phyloP scores from a whole-genome alignment of 2,329 filamentous ascomycete species.

The Fusarium mangiferae region DNA sequence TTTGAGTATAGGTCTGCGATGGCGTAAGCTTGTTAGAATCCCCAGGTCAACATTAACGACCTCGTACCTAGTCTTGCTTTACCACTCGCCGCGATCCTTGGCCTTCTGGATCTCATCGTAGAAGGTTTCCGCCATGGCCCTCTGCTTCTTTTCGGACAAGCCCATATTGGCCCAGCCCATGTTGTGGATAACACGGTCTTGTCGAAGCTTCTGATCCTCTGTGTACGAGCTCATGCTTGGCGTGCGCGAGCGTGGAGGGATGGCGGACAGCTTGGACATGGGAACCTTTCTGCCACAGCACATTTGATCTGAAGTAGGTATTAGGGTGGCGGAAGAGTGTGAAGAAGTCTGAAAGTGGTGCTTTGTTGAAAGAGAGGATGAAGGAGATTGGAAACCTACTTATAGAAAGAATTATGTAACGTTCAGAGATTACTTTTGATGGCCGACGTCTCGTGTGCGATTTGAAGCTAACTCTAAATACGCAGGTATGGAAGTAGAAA shows the following conservation, averaged over 20 bases:
- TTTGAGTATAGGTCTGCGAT: no score
- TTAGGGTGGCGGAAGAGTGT: fast-evolving
- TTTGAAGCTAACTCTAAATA: fast-evolving
- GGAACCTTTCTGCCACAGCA: no score
- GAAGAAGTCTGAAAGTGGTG: no score
- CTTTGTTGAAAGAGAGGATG: fast-evolving
- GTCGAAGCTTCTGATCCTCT: background rate
- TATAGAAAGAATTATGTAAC: fast-evolving
- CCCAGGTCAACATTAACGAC: fast-evolving
- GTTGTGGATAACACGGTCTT: background rate
- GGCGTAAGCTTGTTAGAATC: no score
- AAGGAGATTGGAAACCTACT: fast-evolving
- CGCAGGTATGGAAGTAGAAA: background rate
- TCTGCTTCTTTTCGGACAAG: fast-evolving
- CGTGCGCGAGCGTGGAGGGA: background rate
- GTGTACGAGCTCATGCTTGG: background rate
- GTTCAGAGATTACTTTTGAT: no score
- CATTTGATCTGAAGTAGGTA: fast-evolving
- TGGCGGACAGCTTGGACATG: background rate
- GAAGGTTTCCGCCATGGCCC: no score
- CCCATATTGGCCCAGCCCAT: background rate
- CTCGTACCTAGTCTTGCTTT: fast-evolving
- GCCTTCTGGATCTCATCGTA: background rate
- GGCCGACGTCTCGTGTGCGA: fast-evolving
- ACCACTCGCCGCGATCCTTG: background rate